A percentile compares a stretch with the other conserved stretches of the same genome.
Conservation (phyloP, 306 rosid genomes). For the Quercus mongolica region DNA sequence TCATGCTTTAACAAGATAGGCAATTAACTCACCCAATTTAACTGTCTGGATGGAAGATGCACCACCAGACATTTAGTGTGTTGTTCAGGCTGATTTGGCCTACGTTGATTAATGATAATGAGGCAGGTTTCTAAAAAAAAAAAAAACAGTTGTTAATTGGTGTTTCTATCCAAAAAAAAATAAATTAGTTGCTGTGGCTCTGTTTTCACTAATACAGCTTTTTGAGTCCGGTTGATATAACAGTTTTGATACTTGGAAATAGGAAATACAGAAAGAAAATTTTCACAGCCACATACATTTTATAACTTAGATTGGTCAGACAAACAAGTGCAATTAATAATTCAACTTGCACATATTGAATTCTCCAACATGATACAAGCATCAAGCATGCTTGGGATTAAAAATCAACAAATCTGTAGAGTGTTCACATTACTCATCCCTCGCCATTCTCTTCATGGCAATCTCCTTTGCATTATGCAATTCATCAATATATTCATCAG, state of each 20-base stretch:
- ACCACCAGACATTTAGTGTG: too few species aligned
- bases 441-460: slow-evolving; percentile 45
- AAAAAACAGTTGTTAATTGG: too few species aligned
- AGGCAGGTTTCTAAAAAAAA: too few species aligned
- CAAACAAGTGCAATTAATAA: background rate
- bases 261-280: background rate
- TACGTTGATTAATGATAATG: too few species aligned
- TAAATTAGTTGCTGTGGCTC: too few species aligned
- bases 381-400: background rate
- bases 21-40: too few species aligned
- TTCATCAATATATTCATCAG: slow-evolving; percentile 73
- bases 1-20: too few species aligned
- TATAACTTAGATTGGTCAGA: background rate
- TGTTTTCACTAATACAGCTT: too few species aligned
- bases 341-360: slow-evolving; percentile 25
- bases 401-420: slow-evolving; percentile 9
- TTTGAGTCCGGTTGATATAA: background rate
- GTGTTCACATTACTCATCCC: slow-evolving; percentile 43
- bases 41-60: too few species aligned
- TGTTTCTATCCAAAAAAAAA: too few species aligned
- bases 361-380: too few species aligned
- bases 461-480: slow-evolving; percentile 52
- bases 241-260: background rate
- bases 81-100: too few species aligned
- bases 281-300: background rate